These are phyloP conservation scores for Termitomyces sp. DNA, from an alignment of 768 basidiomycete species.

Conservation along the genomic window DNA sequence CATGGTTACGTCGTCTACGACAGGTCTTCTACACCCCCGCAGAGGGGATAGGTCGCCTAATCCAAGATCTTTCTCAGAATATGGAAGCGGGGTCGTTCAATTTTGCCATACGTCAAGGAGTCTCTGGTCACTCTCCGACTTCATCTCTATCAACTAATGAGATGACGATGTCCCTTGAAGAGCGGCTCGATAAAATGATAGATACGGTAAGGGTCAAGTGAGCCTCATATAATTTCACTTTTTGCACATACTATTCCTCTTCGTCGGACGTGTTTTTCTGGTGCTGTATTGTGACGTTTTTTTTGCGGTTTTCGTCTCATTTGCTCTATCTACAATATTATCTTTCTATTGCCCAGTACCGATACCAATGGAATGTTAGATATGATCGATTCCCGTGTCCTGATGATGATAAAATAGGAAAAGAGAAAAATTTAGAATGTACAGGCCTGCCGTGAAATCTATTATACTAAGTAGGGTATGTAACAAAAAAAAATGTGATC, in stretches of 20 bases:
- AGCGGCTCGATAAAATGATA: slow-evolving; percentile 71
- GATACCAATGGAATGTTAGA: slow-evolving; percentile 19
- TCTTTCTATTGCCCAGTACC: slow-evolving; percentile 13
- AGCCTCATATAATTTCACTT: slow-evolving; percentile 15
- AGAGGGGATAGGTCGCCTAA: slow-evolving; percentile 76
- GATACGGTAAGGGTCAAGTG: slow-evolving; percentile 29
- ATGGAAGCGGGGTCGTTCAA: slow-evolving; percentile 85
- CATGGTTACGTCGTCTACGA: slow-evolving; percentile 21
- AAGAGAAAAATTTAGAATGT: neutral
- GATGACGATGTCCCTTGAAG: slow-evolving; percentile 67
- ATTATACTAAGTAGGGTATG: slow-evolving; percentile 1
- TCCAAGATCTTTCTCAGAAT: slow-evolving; percentile 76
- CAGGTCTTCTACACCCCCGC: slow-evolving; percentile 75
- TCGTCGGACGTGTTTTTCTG: slow-evolving; percentile 12
- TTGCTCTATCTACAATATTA: slow-evolving; percentile 19
- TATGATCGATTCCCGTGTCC: slow-evolving; percentile 10
- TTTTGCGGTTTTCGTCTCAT: slow-evolving; percentile 14
- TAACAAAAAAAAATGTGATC: neutral
- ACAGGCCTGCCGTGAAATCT: slow-evolving; percentile 9
- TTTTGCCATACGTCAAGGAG: slow-evolving; percentile 31
- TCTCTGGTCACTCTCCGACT: slow-evolving; percentile 47
- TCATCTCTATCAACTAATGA: slow-evolving; percentile 64
- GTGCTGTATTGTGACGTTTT: slow-evolving; percentile 8
- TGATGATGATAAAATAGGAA: slow-evolving; percentile 9
- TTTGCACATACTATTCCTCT: slow-evolving; percentile 16